Conservation (phyloP, 1,284 basidiomycete genomes). For the Cryptococcus sp. region DNA sequence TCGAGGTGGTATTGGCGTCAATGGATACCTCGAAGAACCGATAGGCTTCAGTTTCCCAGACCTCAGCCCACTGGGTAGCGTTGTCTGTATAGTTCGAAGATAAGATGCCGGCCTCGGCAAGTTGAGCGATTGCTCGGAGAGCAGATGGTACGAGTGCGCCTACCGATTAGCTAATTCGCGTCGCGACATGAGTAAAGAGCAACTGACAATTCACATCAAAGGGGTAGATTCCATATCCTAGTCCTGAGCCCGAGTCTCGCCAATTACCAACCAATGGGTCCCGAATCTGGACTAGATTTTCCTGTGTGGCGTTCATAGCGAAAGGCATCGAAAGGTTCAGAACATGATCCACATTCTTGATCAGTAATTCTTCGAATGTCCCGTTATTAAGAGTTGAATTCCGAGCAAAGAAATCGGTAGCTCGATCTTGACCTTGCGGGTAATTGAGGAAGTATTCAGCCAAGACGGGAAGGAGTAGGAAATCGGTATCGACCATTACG, state of each 20-base stretch:
- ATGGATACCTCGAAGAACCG: constrained; percentile 51
- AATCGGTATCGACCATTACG: constrained; percentile 51
- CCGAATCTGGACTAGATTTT: constrained; percentile 46
- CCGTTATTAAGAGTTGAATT: constrained; percentile 48
- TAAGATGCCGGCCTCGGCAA: constrained; percentile 46
- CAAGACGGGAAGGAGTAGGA: constrained; percentile 50
- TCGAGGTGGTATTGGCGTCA: constrained; percentile 32
- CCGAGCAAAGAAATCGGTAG: constrained; percentile 31
- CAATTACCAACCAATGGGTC: constrained; percentile 51
- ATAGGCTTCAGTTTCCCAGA: constrained; percentile 51
- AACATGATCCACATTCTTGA: constrained; percentile 40
- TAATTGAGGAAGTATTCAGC: constrained; percentile 49
- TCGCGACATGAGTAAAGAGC: background rate
- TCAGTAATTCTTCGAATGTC: constrained; percentile 45
- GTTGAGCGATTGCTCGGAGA: constrained; percentile 49
- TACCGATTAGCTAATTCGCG: constrained; percentile 2
- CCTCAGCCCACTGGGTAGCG: constrained; percentile 36
- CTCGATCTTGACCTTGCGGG: constrained; percentile 39
- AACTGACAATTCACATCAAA: constrained; percentile 52
- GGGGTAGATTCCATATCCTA: constrained; percentile 53
- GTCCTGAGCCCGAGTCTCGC: constrained; percentile 54
- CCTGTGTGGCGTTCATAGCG: constrained; percentile 34
- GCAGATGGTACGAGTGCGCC: constrained; percentile 54
- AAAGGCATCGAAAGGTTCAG: constrained; percentile 44
- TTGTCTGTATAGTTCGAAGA: constrained; percentile 33